Base-by-base conservation (phyloP, 2,329 filamentous ascomycete genomes). In the Mariannaea elegans region DNA sequence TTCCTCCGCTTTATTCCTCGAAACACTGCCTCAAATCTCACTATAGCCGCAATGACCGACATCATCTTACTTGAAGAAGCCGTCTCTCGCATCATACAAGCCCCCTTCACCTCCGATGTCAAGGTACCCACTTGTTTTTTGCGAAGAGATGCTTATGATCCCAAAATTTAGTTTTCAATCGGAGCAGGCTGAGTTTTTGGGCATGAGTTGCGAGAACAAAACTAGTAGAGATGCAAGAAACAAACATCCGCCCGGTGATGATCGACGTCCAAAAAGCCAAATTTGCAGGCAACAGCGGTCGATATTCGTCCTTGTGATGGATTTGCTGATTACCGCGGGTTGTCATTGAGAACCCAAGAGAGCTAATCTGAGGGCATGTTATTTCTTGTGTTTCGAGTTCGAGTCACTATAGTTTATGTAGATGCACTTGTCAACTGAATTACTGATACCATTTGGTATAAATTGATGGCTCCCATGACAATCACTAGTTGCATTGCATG, bases 261-360 rank as follows among this genome's bases (percentile, higher is more conserved):
- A 84, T 77, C 68, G 79, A 73, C 68, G 76, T 79, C 81, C 81
- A 83, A 83, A 81, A 82, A 84, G 81, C 81, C 81, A 84, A 84
- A 84, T 81, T 84, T 83, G 81, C 79, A 84, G 81, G 71, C 79
- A 82, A 73, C 76, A 78, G 76, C 75, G 67, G 65, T 42, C 46
- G 57, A 58, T 63, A 56, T 59, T 32, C 49, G 50, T 55, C 59
- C 58, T 51, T 50, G 34, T 31, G 16, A 53, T 59, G 56, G 57
- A 47, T 21, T 56, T 44, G 45, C 9, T 46, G 47, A 58, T 31
- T 56, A 60, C 62, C 65, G 71, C 75, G 79, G 66, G 80, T 82
- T 82, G 80, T 76, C 80, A 63, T 60, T 83, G 81, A 82, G 81
- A 83, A 83, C 80, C 74, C 69, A 75, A 80, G 81, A 83, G 81